These are phyloP conservation scores for Ophiocordyceps australis DNA, from an alignment of 2,329 filamentous ascomycete genomes.

Conservation along the genomic window DNA sequence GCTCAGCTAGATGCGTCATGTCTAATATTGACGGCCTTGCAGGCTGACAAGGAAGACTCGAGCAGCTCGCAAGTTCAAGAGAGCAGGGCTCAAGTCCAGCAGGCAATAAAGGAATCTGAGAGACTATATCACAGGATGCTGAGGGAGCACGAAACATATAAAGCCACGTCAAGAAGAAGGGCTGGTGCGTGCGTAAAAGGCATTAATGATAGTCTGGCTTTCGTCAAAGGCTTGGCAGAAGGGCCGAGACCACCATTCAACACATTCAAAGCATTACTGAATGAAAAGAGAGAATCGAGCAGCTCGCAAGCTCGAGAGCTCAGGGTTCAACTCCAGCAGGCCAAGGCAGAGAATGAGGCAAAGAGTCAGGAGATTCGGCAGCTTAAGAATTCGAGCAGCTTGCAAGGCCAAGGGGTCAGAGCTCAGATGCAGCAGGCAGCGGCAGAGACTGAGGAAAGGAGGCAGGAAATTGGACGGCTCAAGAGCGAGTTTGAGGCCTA, in stretches of 20 bases:
- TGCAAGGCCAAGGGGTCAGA: conserved; percentile 17
- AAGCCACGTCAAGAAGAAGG: too few species aligned
- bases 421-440: conserved; percentile 22
- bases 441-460: conserved; percentile 26
- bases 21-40: too few species aligned
- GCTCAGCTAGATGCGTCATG: too few species aligned
- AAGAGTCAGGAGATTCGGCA: conserved; percentile 31
- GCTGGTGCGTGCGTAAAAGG: too few species aligned
- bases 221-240: too few species aligned
- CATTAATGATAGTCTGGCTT: too few species aligned
- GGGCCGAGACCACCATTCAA: too few species aligned
- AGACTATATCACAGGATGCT: too few species aligned
- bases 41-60: conserved; percentile 7
- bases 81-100: too few species aligned
- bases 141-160: too few species aligned
- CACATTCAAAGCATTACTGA: too few species aligned
- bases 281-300: conserved; percentile 7
- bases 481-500: conserved; percentile 34
- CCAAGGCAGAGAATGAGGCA: conserved; percentile 21
- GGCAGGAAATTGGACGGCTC: conserved; percentile 28
- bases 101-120: too few species aligned
- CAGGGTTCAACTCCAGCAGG: conserved; percentile 21
- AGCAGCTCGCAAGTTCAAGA: conserved; percentile 13
- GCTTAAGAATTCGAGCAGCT: conserved; percentile 17
- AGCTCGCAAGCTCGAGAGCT: conserved; percentile 15